Evolutionary conservation across 1,284 basidiomycete species (phyloP), one percentile per base, ranked within the genome.

Genomic region (Clitocybe nebularis): DNA sequence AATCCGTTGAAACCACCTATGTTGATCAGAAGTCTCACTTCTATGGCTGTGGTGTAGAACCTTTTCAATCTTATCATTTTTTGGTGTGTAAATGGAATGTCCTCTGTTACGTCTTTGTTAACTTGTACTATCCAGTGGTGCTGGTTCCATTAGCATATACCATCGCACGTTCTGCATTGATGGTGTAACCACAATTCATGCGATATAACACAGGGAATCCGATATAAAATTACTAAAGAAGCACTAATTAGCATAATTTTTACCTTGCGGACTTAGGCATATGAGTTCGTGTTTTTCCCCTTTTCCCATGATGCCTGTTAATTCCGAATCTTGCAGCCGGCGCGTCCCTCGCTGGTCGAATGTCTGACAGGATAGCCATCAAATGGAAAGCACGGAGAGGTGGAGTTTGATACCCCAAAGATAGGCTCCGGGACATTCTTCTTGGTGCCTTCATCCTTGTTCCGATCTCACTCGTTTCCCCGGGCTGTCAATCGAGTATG

Each of bases 181-280:
- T n/a, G 14, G 19, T 17, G 13, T 32, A 10, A 10, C 19, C 5
- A 2, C 26, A 9, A 25, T 5, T 5, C 10, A 4, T 4, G 7
- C 19, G 3, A n/a, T 34, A 16, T 5, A 3, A 8, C n/a, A 10
- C 28, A 65, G 64, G 64, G 64, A 9, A 48, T 39, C 16, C 51
- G 52, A 35, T 67, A 66, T 36, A 54, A 54, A 5, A 61, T 68
- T 22, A 56, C 51, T 1, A 67, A 61, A 29, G 55, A 61, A 40
- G 60, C 63, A 1, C 35, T 64, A 9, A 58, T 68, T 32, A 64
- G 66, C 60, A 3, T 68, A 61, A 43, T 65, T 66, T 47, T 42
- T 67, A 11, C 61, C 63, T 11, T 46, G 46, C 5, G 65, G 64
- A 4, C 36, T 66, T n/a, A 64, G 65, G 8, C 62, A 62, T 41